Evolutionary conservation across 148 eudicot genomes (phyloP).

Genomic region (Talinum fruticosum): DNA sequence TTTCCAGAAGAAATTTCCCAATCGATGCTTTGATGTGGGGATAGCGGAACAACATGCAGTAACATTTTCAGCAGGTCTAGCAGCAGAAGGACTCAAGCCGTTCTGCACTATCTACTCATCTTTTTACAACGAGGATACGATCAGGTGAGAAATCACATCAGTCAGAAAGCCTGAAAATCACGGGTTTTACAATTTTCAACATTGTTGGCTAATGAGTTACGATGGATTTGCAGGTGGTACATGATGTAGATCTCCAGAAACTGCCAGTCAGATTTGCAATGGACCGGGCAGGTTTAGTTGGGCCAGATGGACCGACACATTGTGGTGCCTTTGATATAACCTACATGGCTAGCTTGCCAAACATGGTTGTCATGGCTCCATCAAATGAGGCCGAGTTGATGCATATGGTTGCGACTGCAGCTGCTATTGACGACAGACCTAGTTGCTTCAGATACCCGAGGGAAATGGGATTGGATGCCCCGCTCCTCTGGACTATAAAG

Average conservation of each 20-base stretch:
- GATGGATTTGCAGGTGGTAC: constrained; percentile 49
- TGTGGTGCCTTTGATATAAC: constrained; percentile 76
- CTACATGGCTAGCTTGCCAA: constrained; percentile 76
- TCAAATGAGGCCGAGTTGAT: constrained; percentile 72
- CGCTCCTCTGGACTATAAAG: constrained; percentile 49
- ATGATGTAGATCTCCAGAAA: constrained; percentile 79
- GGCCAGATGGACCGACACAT: constrained; percentile 86
- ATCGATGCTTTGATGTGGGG: constrained; percentile 76
- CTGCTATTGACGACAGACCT: constrained; percentile 69
- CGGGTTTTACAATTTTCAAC: background rate
- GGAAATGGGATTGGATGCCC: constrained; percentile 71
- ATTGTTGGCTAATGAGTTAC: background rate
- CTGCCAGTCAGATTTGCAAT: constrained; percentile 71
- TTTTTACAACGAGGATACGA: constrained; percentile 75
- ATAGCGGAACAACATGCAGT: constrained; percentile 85
- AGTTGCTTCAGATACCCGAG: constrained; percentile 76
- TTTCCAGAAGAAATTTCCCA: constrained; percentile 62
- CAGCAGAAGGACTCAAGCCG: constrained; percentile 75
- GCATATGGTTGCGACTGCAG: constrained; percentile 81
- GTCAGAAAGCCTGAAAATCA: background rate
- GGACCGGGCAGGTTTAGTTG: constrained; percentile 77
- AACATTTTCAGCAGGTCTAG: constrained; percentile 81
- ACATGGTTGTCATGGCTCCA: constrained; percentile 89
- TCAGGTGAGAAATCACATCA: constrained; percentile 39
- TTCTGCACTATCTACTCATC: constrained; percentile 76